These are phyloP conservation scores for Monilinia vaccinii-corymbosi DNA, from an alignment of 2,329 filamentous ascomycete species.

Conservation along the genomic window DNA sequence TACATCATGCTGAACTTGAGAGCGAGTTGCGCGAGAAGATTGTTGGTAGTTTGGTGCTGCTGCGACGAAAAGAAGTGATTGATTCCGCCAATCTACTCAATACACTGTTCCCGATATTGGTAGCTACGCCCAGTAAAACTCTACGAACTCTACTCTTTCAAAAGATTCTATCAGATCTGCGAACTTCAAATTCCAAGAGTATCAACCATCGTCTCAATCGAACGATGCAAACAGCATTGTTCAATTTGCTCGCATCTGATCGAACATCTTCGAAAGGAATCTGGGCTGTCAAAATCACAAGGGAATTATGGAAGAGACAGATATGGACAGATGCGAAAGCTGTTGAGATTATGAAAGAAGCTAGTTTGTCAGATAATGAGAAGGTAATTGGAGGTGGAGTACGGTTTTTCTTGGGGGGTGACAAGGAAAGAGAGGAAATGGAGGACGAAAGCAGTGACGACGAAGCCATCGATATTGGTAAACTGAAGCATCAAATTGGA, in stretches of 20 bases:
- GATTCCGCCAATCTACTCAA: constrained; percentile 77
- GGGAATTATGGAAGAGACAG: constrained; percentile 93
- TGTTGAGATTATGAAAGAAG: constrained; percentile 98
- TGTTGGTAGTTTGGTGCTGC: constrained; percentile 77
- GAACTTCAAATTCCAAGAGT: constrained; percentile 75
- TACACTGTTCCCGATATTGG: constrained; percentile 87
- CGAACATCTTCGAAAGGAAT: constrained; percentile 76
- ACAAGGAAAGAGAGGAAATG: constrained; percentile 88
- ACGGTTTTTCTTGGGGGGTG: constrained; percentile 89
- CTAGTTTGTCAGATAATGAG: constrained; percentile 78
- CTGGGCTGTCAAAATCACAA: constrained; percentile 92
- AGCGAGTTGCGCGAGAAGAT: constrained; percentile 87
- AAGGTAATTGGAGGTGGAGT: constrained; percentile 85
- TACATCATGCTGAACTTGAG: constrained; percentile 76
- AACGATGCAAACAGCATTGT: constrained; percentile 85
- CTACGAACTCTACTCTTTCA: constrained; percentile 75
- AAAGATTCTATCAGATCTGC: constrained; percentile 86
- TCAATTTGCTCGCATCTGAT: constrained; percentile 83
- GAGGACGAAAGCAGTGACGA: constrained; percentile 86
- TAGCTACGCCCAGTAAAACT: constrained; percentile 85
- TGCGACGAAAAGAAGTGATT: constrained; percentile 86
- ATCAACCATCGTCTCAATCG: constrained; percentile 91
- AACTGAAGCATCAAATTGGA: constrained; percentile 72
- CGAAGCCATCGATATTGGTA: constrained; percentile 70
- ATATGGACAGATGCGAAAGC: constrained; percentile 92